Percentiles rank a stretch among this genome's conserved stretches.
phyloP scores from a whole-genome alignment of 192 early-diverging fungal genomes.

The Dissophora ornata region DNA sequence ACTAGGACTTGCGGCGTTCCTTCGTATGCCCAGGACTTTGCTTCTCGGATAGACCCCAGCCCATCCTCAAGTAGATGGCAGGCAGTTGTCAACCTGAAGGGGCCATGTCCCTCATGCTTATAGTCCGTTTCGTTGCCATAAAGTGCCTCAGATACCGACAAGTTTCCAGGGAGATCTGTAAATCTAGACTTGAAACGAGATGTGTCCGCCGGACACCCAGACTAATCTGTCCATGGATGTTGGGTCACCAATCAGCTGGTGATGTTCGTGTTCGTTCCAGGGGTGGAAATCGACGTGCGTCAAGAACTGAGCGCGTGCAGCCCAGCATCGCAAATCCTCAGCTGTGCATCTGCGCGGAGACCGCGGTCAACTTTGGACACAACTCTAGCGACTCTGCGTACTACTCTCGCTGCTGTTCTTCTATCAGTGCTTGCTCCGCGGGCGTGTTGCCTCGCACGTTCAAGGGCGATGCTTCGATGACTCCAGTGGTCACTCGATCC shows the following conservation, averaged over 20 bases:
- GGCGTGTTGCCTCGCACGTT: not conserved
- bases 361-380: not conserved
- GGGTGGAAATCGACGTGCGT: not conserved
- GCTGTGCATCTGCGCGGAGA: not conserved
- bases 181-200: not conserved
- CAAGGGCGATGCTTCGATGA: not conserved
- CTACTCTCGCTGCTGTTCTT: not conserved
- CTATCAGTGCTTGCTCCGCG: not conserved
- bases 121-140: not conserved
- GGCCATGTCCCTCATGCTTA: not conserved
- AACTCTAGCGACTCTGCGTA: not conserved
- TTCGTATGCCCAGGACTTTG: slow-evolving; percentile 13
- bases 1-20: not conserved
- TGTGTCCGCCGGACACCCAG: not conserved
- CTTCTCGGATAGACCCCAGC: no score
- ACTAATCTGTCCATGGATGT: no score
- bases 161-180: slow-evolving; percentile 4
- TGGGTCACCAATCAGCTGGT: no score
- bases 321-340: slow-evolving; percentile 3
- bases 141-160: not conserved
- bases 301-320: not conserved
- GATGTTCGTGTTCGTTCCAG: no score
- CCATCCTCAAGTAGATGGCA: not conserved
- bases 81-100: not conserved
- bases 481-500: no score